Base-by-base conservation (phyloP, 768 basidiomycete genomes). In the Gymnopilus junonius region DNA sequence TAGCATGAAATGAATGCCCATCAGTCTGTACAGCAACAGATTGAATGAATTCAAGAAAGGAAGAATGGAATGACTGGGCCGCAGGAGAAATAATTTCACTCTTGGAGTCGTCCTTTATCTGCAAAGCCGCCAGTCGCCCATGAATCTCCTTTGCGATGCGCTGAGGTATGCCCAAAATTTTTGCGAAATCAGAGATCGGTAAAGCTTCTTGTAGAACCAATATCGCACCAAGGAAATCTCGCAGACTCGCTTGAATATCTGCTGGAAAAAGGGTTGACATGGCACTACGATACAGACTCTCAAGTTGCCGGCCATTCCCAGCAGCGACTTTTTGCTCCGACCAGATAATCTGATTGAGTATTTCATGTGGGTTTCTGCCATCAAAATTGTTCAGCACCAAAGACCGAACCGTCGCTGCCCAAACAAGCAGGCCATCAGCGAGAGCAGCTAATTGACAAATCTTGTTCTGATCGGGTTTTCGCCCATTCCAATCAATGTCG, bases 401-500 rank as follows among this genome's bases (percentile, higher is more conserved):
- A 20, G 45, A 58, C 29, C 45, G 57, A 23, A 45, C 43, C 35
- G 57, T 58, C 15, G 57, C 45, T 23, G 57, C 57, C 57, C 57
- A 58, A 17, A 58, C 48, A 35, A 58, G 57, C 6, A 48, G 32
- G 23, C 57, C 57, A n/a, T 48, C 34, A 25, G 57, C 57, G 11
- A 20, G 43, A 34, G n/a, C 43, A 6, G 57, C 57, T 23, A 58
- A 31, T 21, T 7, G 43, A 35, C n/a, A 14, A 2, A 58, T 35
- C 10, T 27, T 46, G 12, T 21, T 8, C 25, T 48, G 17, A 25
- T 46, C 34, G 10, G 54, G 54, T 34, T 8, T 40, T 39, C 37
- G 37, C 25, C 54, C 54, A 27, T 20, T 55, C 54, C 54, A 55
- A 15, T 55, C 21, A 10, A 55, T 55, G 7, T 55, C 27, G 11